Evolutionary conservation across 768 basidiomycete species (phyloP), one percentile per base, ranked within the genome.

Genomic region (Phlebiopsis gigantea): DNA sequence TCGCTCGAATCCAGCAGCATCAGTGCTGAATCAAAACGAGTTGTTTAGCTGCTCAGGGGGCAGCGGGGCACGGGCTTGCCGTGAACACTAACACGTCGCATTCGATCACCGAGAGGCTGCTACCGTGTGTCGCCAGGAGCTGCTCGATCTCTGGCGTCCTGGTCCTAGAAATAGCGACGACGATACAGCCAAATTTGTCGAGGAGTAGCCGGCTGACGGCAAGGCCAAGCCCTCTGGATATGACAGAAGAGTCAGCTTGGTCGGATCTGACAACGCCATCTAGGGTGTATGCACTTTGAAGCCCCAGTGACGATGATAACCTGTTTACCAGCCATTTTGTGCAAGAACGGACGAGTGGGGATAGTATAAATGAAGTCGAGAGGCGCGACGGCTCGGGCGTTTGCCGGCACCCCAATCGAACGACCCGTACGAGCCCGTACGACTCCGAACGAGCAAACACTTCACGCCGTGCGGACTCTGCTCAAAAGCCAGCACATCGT

Each of bases 301-400:
- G 90, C 93, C 53, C 95, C 94, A 56, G 93, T 90, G 61, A 96
- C 77, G 54, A 94, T 68, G 29, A 94, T 76, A 53, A 88, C 81
- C 4, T 85, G 83, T 58, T 73, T 78, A 39, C 65, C 14, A 62
- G 71, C 68, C 61, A 63, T 66, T 15, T 7, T 50, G 17, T 2
- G 19, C 17, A 22, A 42, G 50, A 53, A 39, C 17, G 46, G 43
- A 41, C 49, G n/a, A 50, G 39, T 21, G 47, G 12, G 21, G 47
- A 25, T 39, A 55, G 34, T 14, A n/a, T n/a, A 39, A 17, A 39
- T 39, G 12, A 45, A 19, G 44, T 24, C n/a, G 29, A 25, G 29
- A 46, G 29, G 49, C 39, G 46, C 24, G 47, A 28, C 28, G 25
- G 45, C 29, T 44, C 19, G 47, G 47, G 47, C 49, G 46, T 48